These are phyloP conservation scores for Trametes hirsuta DNA, from an alignment of 1,284 basidiomycete genomes.

Conservation along the genomic window DNA sequence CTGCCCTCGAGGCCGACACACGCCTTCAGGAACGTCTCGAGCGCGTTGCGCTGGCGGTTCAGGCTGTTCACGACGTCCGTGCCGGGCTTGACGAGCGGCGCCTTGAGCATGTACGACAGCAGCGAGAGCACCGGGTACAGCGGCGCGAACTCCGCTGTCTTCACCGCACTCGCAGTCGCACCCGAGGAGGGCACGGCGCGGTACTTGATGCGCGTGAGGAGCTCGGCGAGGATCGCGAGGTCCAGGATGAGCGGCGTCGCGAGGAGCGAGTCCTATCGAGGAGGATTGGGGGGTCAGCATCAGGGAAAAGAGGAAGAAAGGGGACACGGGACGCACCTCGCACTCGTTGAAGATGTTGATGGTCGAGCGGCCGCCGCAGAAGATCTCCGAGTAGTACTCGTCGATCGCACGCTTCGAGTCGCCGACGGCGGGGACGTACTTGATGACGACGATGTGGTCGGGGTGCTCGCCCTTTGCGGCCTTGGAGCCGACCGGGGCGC, in stretches of 20 bases:
- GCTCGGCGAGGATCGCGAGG: constrained; percentile 91
- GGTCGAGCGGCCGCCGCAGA: constrained; percentile 79
- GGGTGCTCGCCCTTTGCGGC: constrained; percentile 89
- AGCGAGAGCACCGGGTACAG: constrained; percentile 90
- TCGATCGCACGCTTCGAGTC: constrained; percentile 98
- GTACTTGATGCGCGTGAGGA: constrained; percentile 93
- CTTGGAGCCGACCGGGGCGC: constrained; percentile 60
- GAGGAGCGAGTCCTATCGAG: constrained; percentile 83
- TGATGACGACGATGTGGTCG: constrained; percentile 97
- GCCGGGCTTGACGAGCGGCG: constrained; percentile 96
- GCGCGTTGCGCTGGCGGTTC: constrained; percentile 91
- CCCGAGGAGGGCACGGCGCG: constrained; percentile 52
- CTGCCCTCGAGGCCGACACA: constrained; percentile 87
- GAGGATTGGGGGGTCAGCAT: constrained; percentile 8
- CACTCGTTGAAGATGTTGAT: constrained; percentile 98
- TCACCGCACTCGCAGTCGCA: constrained; percentile 27
- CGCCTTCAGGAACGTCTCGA: constrained; percentile 93
- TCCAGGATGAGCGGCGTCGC: constrained; percentile 97
- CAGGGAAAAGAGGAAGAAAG: constrained; percentile 7
- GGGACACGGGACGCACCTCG: constrained; percentile 55
- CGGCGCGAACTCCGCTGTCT: constrained; percentile 61
- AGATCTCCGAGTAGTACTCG: constrained; percentile 97
- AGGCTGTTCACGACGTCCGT: constrained; percentile 96
- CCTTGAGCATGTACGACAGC: constrained; percentile 96
- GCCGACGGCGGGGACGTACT: constrained; percentile 92